Percentiles rank a stretch among this genome's conserved stretches.
These are phyloP conservation scores for Yamadazyma philogaea DNA, from an alignment of 805 yeast species.

Conservation along the genomic window DNA sequence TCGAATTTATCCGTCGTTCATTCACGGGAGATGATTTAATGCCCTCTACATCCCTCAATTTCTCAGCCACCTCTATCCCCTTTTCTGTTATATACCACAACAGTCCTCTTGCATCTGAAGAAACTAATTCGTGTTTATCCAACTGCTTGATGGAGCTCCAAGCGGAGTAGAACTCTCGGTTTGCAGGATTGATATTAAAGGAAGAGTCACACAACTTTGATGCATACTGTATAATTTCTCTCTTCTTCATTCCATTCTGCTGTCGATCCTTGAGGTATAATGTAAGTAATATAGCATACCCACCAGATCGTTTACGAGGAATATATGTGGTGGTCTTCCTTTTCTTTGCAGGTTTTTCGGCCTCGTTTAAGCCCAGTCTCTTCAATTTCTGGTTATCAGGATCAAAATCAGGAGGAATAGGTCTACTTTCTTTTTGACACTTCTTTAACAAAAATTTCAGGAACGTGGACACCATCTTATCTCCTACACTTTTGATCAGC, in stretches of 20 bases:
- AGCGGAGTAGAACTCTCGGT: conserved; percentile 66
- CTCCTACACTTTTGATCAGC: conserved; percentile 68
- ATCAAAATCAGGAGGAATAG: conserved; percentile 39
- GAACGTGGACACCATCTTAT: conserved; percentile 55
- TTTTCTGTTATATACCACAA: conserved; percentile 64
- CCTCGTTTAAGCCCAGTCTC: background rate
- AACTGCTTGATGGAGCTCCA: conserved; percentile 72
- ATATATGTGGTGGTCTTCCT: conserved; percentile 46
- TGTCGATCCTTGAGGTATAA: conserved; percentile 48
- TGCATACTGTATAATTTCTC: conserved; percentile 54
- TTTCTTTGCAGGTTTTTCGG: conserved; percentile 6
- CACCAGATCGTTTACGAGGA: conserved; percentile 77
- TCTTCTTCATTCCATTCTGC: conserved; percentile 59
- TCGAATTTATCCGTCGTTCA: conserved; percentile 19
- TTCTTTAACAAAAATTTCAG: conserved; percentile 45
- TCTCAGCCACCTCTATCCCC: conserved; percentile 62
- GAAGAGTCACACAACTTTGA: conserved; percentile 54
- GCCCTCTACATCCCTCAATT: conserved; percentile 48
- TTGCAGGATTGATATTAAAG: conserved; percentile 56
- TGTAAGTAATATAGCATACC: conserved; percentile 73
- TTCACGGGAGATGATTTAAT: conserved; percentile 21
- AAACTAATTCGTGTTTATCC: conserved; percentile 56
- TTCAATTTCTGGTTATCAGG: conserved; percentile 1
- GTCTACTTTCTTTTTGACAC: conserved; percentile 53
- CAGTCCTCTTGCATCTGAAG: conserved; percentile 54